Conservation (phyloP, 176 grass and related monocot species). For the Coix lacrymajobi region DNA sequence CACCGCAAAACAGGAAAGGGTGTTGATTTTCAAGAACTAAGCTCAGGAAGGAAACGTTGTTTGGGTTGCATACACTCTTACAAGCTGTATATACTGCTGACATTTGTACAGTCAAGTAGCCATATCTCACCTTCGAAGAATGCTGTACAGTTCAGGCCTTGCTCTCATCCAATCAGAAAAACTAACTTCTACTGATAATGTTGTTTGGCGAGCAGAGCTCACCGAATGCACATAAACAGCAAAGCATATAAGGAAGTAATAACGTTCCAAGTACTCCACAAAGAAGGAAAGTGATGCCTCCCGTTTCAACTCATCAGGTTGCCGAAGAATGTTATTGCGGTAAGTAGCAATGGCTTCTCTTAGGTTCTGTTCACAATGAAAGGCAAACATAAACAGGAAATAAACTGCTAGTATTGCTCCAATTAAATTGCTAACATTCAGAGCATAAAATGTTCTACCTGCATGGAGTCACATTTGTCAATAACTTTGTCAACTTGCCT, state of each 20-base stretch:
- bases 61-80: slow-evolving; percentile 12
- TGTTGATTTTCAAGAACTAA: slow-evolving; percentile 3
- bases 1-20: background rate
- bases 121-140: slow-evolving; percentile 77
- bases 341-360: slow-evolving; percentile 95
- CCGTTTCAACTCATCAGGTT: slow-evolving; percentile 98
- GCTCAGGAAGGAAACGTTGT: slow-evolving; percentile 13
- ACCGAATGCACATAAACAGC: slow-evolving; percentile 88
- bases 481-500: slow-evolving; percentile 99
- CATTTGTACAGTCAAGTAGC: slow-evolving; percentile 10
- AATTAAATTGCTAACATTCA: slow-evolving; percentile 8
- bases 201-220: slow-evolving; percentile 52
- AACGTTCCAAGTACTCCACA: slow-evolving; percentile 98
- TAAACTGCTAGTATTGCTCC: background rate
- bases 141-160: slow-evolving; percentile 97
- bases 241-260: slow-evolving; percentile 99
- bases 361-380: slow-evolving; percentile 72
- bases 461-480: slow-evolving; percentile 96
- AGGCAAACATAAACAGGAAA: slow-evolving; percentile 16
- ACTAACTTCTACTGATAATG: slow-evolving; percentile 56
- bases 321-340: slow-evolving; percentile 90
- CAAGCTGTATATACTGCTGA: slow-evolving; percentile 22
- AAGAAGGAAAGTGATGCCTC: slow-evolving; percentile 97
- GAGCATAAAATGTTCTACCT: slow-evolving; percentile 55
- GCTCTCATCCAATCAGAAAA: slow-evolving; percentile 99